Conservation (phyloP, 108 stramenopile genomes). For the Epithemia pelagica region DNA sequence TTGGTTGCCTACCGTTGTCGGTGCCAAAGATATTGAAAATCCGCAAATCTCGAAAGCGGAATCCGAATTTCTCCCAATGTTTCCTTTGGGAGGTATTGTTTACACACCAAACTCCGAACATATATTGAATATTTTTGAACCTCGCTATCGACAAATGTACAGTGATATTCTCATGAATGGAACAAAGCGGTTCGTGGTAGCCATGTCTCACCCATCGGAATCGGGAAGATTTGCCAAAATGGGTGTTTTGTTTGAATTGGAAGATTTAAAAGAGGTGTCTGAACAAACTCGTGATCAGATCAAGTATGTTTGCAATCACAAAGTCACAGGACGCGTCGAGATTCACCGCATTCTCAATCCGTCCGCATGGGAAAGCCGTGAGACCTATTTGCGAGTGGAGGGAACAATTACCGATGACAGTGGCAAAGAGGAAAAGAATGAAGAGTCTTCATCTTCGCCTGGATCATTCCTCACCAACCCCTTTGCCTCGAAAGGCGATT, state of each 20-base stretch:
- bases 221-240: slow-evolving; percentile 68
- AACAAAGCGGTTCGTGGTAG: slow-evolving; percentile 68
- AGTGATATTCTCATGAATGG: slow-evolving; percentile 86
- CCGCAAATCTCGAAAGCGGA: slow-evolving; percentile 10
- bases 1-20: slow-evolving; percentile 66
- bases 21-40: slow-evolving; percentile 8
- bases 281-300: slow-evolving; percentile 78
- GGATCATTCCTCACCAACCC: slow-evolving; percentile 23
- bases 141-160: slow-evolving; percentile 89
- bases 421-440: slow-evolving; percentile 25
- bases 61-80: slow-evolving; percentile 65
- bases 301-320: slow-evolving; percentile 86
- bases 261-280: slow-evolving; percentile 80
- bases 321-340: slow-evolving; percentile 69
- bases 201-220: slow-evolving; percentile 70
- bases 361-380: slow-evolving; percentile 57
- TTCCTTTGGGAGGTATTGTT: slow-evolving; percentile 79
- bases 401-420: slow-evolving; percentile 71
- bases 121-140: slow-evolving; percentile 85
- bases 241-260: slow-evolving; percentile 73
- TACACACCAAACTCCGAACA: slow-evolving; percentile 87
- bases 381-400: slow-evolving; percentile 71
- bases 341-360: slow-evolving; percentile 71
- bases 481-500: background rate
- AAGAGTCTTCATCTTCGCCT: slow-evolving; percentile 15